Evolutionary conservation across 352 stramenopile genomes (phyloP).

Genomic region (Phytopythium mirpurense): DNA sequence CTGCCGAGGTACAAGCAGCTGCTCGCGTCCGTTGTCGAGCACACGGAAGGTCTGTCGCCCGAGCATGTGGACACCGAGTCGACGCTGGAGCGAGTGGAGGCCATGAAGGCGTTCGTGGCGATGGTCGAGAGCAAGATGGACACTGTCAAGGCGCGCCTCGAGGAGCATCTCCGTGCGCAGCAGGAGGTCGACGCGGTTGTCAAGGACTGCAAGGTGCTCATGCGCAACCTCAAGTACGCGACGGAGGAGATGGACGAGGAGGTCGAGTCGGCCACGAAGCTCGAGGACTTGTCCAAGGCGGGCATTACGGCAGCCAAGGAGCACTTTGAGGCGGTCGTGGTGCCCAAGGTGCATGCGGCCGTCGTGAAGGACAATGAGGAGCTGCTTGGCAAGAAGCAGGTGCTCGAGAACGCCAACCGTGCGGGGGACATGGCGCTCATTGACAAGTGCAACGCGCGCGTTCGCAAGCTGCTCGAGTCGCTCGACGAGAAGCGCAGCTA

Average conservation of each 20-base stretch:
- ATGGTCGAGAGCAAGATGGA: conserved; percentile 73
- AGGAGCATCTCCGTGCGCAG: conserved; percentile 53
- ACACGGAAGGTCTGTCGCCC: conserved; percentile 58
- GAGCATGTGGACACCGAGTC: conserved; percentile 63
- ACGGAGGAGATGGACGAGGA: conserved; percentile 88
- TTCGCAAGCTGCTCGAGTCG: conserved; percentile 60
- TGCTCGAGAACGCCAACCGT: conserved; percentile 51
- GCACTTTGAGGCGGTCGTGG: conserved; percentile 60
- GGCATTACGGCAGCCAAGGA: conserved; percentile 61
- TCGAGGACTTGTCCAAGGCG: conserved; percentile 58
- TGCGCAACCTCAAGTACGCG: conserved; percentile 86
- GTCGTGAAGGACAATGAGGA: conserved; percentile 78
- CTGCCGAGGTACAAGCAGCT: conserved; percentile 81
- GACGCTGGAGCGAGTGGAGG: conserved; percentile 65
- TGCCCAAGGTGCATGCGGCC: conserved; percentile 66
- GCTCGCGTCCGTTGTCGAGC: conserved; percentile 53
- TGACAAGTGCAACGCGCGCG: conserved; percentile 65
- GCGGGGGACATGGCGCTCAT: conserved; percentile 60
- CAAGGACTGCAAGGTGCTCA: conserved; percentile 82
- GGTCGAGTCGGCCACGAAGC: conserved; percentile 67
- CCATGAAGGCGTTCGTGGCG: conserved; percentile 70
- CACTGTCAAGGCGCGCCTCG: conserved; percentile 47
- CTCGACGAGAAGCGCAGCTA: conserved; percentile 69
- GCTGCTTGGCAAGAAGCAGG: conserved; percentile 73
- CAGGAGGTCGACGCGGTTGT: conserved; percentile 75